Base-by-base conservation (phyloP, 1,284 basidiomycete genomes). In the Cystobasidium slooffiae region DNA sequence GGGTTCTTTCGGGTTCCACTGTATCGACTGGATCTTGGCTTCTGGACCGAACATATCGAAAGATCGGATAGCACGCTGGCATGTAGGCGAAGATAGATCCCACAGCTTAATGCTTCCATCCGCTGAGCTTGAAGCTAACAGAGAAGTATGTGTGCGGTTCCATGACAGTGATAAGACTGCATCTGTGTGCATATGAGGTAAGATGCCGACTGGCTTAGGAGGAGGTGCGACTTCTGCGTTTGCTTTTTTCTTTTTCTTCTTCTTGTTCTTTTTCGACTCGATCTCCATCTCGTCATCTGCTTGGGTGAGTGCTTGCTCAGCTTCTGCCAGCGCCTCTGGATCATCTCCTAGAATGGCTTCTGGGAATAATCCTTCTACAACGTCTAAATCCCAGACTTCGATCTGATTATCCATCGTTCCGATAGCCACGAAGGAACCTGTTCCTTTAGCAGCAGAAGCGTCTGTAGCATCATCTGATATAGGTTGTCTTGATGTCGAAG, bases 351-450 rank as follows among this genome's bases (percentile, higher is more conserved):
- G 89, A 70, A 99, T 89, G 74, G 91, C 90, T 77, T 92, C 88
- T 0, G 97, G 97, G 81, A 97, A 99, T 85, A 98, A 90, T 10
- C 93, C 90, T 80, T 99, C 97, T 68, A 99, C 87, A 31, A 91
- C 86, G 81, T 99, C 95, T 77, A 98, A 87, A 55, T 92, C 94
- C 94, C 96, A 99, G 78, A 99, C 94, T 83, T 99, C 97, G 79
- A 99, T 98, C 80, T 96, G 94, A 16, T 96, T 96, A 79, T 99
- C 96, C 78, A 99, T 90, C 3, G 94, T 96, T 10, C 95, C 96
- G 16, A 99, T 95, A 1, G 97, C 97, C 78, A 99, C 90, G 82
- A 91, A 98, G 83, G 91, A 97, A 43, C 96, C 96, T 52, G 77
- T 77, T 39, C 10, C 63, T 46, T 55, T 55, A 6, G 24, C 37